Conservation (phyloP, 768 basidiomycete genomes). For the Tulasnella calospora region DNA sequence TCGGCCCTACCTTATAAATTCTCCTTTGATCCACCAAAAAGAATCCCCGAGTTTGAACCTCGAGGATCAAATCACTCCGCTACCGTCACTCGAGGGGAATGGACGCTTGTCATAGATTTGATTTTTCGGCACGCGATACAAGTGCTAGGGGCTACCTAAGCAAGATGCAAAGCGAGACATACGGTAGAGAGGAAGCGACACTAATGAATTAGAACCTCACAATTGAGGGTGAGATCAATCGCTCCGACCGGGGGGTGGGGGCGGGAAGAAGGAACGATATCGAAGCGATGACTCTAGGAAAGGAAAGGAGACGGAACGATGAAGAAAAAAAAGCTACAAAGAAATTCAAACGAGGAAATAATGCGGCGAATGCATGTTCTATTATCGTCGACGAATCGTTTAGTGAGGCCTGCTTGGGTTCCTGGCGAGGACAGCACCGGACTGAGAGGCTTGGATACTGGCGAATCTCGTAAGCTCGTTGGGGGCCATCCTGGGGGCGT, state of each 20-base stretch:
- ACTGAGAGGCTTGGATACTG: constrained; percentile 74
- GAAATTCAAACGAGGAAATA: background rate
- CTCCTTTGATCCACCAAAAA: no score
- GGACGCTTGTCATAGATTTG: background rate
- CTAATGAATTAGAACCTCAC: constrained; percentile 7
- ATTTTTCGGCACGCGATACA: background rate
- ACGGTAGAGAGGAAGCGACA: constrained; percentile 1
- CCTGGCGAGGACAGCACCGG: constrained; percentile 43
- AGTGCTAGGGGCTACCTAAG: constrained; percentile 30
- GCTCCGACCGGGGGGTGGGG: background rate
- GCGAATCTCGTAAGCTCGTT: constrained; percentile 80
- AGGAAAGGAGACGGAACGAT: background rate
- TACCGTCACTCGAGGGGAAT: background rate
- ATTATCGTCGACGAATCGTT: constrained; percentile 8
- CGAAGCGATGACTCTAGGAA: constrained; percentile 7
- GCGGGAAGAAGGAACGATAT: background rate
- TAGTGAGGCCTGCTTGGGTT: constrained; percentile 27
- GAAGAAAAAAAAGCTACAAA: background rate
- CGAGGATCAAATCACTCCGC: no score
- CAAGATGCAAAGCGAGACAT: constrained; percentile 29
- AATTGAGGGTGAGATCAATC: constrained; percentile 9
- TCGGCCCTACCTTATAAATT: no score
- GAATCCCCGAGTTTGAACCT: no score
- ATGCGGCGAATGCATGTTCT: background rate
- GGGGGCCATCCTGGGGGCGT: constrained; percentile 66